Conservation (phyloP, 2,329 filamentous ascomycete genomes). For the Lasiodiplodia sp. region DNA sequence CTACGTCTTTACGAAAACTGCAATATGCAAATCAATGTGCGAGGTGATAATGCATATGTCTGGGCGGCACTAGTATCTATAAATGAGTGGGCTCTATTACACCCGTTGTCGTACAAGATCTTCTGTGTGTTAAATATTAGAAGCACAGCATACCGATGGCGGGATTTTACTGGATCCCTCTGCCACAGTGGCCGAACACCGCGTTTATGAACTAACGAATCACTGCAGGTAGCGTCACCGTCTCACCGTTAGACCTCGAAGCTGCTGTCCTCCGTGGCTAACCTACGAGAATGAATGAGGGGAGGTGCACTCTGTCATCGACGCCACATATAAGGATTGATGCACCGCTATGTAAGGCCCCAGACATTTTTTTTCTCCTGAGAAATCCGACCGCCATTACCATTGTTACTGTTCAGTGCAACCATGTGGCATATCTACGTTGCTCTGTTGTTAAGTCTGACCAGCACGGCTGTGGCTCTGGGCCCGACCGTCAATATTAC, state of each 20-base stretch:
- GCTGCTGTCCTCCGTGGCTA: background rate
- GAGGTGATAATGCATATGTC: no score
- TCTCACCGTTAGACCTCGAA: background rate
- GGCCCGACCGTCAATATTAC: constrained; percentile 46
- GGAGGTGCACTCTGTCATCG: background rate
- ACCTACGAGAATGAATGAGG: background rate
- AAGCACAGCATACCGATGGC: no score
- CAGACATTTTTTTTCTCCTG: background rate
- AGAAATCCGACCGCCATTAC: background rate
- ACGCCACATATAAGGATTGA: background rate
- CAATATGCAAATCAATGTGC: no score
- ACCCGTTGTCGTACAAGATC: no score
- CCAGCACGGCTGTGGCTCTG: background rate
- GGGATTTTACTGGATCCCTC: no score
- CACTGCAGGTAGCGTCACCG: no score
- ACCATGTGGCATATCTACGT: constrained; percentile 7
- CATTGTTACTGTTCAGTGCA: background rate
- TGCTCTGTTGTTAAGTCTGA: background rate
- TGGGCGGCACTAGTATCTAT: no score
- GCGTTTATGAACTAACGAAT: background rate
- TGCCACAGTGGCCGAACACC: no score
- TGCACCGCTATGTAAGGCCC: background rate
- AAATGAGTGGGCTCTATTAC: no score
- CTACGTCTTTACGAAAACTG: background rate
- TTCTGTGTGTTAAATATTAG: no score